Conservation (phyloP, 2,329 filamentous ascomycete species). For the Eurotiales sp. region DNA sequence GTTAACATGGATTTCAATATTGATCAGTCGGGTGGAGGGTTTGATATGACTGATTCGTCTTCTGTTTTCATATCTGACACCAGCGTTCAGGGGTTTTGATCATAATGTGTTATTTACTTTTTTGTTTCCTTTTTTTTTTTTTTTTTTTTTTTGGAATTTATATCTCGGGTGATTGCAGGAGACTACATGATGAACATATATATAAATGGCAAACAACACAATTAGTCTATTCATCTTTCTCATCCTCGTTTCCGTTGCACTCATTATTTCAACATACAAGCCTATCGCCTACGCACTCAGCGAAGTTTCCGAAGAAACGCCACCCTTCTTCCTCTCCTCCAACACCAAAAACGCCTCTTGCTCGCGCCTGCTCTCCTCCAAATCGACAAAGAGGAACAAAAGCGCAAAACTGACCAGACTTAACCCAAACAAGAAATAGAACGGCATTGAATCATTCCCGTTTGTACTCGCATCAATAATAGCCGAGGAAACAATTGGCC, state of each 20-base stretch:
- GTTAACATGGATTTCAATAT: conserved; percentile 4
- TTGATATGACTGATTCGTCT: not conserved
- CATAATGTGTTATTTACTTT: too few relatives aligned
- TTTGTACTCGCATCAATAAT: conserved; percentile 61
- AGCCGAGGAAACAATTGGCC: conserved; percentile 63
- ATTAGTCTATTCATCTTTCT: not conserved
- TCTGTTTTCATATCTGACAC: not conserved
- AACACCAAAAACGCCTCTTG: conserved; percentile 56
- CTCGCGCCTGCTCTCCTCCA: conserved; percentile 58
- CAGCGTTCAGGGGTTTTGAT: not conserved
- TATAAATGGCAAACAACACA: too few relatives aligned
- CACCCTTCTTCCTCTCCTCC: conserved; percentile 26
- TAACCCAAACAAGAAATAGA: conserved; percentile 62
- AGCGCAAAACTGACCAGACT: conserved; percentile 54
- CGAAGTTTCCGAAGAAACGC: not conserved
- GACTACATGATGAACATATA: not conserved
- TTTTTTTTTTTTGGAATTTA: not conserved
- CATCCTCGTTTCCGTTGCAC: too few relatives aligned
- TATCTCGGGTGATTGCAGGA: not conserved
- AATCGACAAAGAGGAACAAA: conserved; percentile 55
- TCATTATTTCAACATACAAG: too few relatives aligned
- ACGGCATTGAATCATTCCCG: conserved; percentile 57
- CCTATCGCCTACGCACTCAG: not conserved
- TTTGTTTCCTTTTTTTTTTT: too few relatives aligned
- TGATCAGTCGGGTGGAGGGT: not conserved